A percentile compares a stretch with the other conserved stretches of the same genome.
Evolutionary conservation across 768 basidiomycete species (phyloP).

Genomic region (Lactarius evosmus): DNA sequence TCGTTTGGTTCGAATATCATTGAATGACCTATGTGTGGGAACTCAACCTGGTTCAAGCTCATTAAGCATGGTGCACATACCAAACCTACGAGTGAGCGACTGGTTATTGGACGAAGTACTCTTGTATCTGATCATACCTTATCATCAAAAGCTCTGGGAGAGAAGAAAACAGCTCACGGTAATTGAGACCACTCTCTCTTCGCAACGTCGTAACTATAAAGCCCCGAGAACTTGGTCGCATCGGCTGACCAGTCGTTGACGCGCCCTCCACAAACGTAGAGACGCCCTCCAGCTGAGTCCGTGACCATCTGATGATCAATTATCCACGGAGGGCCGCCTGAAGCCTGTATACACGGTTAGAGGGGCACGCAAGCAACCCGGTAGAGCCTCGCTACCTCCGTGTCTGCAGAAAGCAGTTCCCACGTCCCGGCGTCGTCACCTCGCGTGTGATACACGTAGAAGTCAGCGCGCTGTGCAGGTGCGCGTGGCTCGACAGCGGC

Average conservation of each 20-base stretch:
- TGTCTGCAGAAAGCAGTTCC: slow-evolving; percentile 67
- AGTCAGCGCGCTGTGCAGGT: slow-evolving; percentile 53
- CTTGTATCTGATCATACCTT: slow-evolving; percentile 24
- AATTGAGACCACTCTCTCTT: slow-evolving; percentile 64
- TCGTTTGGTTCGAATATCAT: slow-evolving; percentile 69
- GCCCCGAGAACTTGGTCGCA: slow-evolving; percentile 58
- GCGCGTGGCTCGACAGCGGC: slow-evolving; percentile 6
- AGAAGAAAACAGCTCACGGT: slow-evolving; percentile 47
- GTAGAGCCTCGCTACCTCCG: slow-evolving; percentile 46
- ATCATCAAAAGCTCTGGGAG: no score
- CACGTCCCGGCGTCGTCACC: slow-evolving; percentile 63
- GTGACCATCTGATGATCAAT: slow-evolving; percentile 83
- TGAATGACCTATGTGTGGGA: slow-evolving; percentile 55
- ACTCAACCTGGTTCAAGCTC: neutral
- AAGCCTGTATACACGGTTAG: slow-evolving; percentile 39
- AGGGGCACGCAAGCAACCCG: neutral
- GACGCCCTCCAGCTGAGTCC: slow-evolving; percentile 62
- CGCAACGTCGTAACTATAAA: slow-evolving; percentile 69
- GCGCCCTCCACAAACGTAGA: slow-evolving; percentile 77
- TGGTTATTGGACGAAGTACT: slow-evolving; percentile 35
- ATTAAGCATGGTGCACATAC: slow-evolving; percentile 35
- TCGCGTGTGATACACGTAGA: slow-evolving; percentile 70
- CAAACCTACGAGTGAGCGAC: slow-evolving; percentile 59
- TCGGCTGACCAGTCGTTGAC: slow-evolving; percentile 65
- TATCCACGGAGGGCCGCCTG: slow-evolving; percentile 67